Percentiles rank a stretch among this genome's conserved stretches.
phyloP scores from a whole-genome alignment of 2,329 filamentous ascomycete species.

The Xylaria sp. region DNA sequence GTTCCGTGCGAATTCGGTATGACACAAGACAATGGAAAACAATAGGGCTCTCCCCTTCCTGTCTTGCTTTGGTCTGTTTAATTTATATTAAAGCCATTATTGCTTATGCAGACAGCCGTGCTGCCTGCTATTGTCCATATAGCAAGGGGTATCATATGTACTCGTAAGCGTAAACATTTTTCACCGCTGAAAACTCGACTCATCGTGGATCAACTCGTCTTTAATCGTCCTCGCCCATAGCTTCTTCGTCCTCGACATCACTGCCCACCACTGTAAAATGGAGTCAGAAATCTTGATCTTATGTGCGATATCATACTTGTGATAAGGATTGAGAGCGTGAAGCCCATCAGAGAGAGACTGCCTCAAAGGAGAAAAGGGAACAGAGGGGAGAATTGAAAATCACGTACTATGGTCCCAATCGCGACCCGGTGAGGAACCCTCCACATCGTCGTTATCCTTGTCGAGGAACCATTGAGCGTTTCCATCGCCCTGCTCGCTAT shows the following conservation, averaged over 20 bases:
- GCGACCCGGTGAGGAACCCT: constrained; percentile 13
- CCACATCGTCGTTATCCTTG: constrained; percentile 29
- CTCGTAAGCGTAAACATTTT: no score
- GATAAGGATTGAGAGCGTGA: background rate
- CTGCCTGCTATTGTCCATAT: no score
- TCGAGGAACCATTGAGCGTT: constrained; percentile 12
- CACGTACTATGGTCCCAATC: constrained; percentile 9
- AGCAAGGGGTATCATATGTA: background rate
- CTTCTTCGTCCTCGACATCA: constrained; percentile 28
- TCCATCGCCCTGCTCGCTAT: constrained; percentile 11
- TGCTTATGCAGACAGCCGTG: no score
- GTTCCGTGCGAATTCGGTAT: no score
- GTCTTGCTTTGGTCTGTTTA: no score
- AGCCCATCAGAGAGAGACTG: background rate
- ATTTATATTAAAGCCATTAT: no score
- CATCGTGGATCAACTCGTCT: background rate
- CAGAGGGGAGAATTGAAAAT: background rate
- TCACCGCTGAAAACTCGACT: background rate
- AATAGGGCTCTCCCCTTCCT: no score
- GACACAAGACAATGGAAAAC: no score
- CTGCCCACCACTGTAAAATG: constrained; percentile 8
- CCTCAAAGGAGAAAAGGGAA: background rate
- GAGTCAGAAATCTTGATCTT: background rate
- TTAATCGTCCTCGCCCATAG: constrained; percentile 25
- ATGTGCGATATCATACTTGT: no score